Base-by-base conservation (phyloP, 352 stramenopile species). In the Nothophytophthora sp. region DNA sequence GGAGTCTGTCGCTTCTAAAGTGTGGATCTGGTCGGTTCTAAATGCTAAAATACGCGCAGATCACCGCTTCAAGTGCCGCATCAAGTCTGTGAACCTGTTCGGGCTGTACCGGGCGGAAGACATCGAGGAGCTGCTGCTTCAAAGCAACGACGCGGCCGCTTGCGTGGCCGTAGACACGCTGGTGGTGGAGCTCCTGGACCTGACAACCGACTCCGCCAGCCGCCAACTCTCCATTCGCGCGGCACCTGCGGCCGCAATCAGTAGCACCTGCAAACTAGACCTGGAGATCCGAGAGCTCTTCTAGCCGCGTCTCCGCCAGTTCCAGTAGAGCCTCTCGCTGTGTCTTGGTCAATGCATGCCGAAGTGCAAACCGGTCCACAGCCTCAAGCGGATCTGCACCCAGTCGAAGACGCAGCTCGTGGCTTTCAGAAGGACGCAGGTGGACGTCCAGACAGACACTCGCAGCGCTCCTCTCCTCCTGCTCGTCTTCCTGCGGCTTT, bases 251-350 rank as follows among this genome's bases (percentile, higher is more conserved):
- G 55, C 70, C 13, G 23, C 40, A 10, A 15, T 27, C 15, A 67
- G 49, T 16, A 23, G 57, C 5, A 65, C 64, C 0, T 65, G 53
- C 8, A 84, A 84, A 35, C 45, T 88, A 29, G 69, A 82, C 19
- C 53, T 86, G 52, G 80, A 90, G 48, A 52, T 82, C 19, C 67
- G 76, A 28, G 80, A 90, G 46, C 67, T 90, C 37, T 90, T 90
- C 53, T 90, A 86, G 40, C 37, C 19, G 16, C 20, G 25, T 27
- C 53, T 65, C 24, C 65, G 88, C 50, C 59, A 87, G 53, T 77
- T 88, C 60, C 72, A 86, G 43, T 16, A 45, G 37, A 52, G 51
- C 29, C 18, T 61, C 50, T 9, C 51, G 48, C 44, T 85, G 67
- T 2, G 41, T 40, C 3, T 42, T 44, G 24, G 47, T 57, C 5